Conservation (phyloP, 1,284 basidiomycete genomes). For the Puccinia horiana region DNA sequence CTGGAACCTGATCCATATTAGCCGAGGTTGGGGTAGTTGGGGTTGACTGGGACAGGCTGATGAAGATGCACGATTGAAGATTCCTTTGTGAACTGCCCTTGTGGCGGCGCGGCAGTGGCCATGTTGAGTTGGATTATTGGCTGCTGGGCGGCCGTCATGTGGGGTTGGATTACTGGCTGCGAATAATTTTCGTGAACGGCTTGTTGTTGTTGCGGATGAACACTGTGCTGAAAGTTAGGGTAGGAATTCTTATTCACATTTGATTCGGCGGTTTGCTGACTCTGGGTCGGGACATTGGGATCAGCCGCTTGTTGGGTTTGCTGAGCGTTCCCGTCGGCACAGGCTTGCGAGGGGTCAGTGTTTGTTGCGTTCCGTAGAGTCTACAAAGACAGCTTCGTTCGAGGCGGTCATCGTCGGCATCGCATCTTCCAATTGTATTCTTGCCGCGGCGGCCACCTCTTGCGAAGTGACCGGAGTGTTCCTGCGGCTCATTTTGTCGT, state of each 20-base stretch:
- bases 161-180: not conserved
- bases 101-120: not conserved
- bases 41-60: not conserved
- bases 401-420: not conserved
- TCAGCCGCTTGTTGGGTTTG: not conserved
- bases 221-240: not conserved
- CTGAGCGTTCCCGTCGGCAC: not conserved
- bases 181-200: not conserved
- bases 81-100: not conserved
- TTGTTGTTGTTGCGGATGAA: not conserved
- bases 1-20: not conserved
- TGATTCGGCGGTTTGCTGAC: not conserved
- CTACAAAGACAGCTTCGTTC: not conserved
- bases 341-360: not conserved
- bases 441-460: conserved; percentile 17
- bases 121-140: not conserved
- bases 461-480: not conserved
- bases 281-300: not conserved
- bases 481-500: not conserved
- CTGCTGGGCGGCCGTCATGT: not conserved
- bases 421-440: not conserved
- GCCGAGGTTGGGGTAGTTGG: not conserved
- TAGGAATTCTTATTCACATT: not conserved
- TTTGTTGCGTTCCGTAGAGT: not conserved
- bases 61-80: not conserved